phyloP scores from a whole-genome alignment of 78 protist species.

The Isochrysis galbana region DNA sequence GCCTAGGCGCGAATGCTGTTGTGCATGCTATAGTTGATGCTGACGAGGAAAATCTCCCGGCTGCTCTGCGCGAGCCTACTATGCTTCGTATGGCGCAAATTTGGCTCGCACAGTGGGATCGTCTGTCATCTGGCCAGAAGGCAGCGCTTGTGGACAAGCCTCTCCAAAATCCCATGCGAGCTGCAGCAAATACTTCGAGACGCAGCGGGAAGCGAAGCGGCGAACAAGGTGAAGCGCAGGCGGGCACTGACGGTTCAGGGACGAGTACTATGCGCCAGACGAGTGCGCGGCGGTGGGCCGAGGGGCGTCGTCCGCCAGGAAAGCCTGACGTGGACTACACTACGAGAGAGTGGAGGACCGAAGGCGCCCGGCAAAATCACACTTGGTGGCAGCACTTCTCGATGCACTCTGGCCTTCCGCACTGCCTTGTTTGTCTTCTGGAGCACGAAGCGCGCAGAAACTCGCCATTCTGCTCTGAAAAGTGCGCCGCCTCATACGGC shows the following conservation, averaged over 20 bases:
- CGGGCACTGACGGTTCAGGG: too few species aligned
- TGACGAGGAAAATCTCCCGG: not conserved
- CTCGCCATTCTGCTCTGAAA: not conserved
- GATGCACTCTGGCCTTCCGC: not conserved
- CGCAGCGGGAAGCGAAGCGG: too few species aligned
- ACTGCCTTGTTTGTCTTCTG: not conserved
- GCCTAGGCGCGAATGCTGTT: not conserved
- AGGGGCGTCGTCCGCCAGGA: not conserved
- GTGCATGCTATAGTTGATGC: not conserved
- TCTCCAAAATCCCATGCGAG: too few species aligned
- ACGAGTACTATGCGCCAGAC: too few species aligned
- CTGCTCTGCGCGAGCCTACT: not conserved
- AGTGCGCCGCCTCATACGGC: not conserved
- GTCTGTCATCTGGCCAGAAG: not conserved
- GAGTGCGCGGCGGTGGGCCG: not conserved
- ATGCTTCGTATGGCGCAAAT: not conserved
- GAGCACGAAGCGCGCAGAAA: not conserved
- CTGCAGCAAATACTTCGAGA: too few species aligned
- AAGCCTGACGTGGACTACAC: not conserved
- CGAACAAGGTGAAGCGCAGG: too few species aligned
- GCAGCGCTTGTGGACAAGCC: not conserved
- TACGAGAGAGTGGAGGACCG: not conserved
- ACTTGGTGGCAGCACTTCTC: conserved; percentile 1
- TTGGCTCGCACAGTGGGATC: not conserved
- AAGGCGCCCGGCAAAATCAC: not conserved